Base-by-base conservation (phyloP, 495 filamentous ascomycete genomes). In the Penicillium parvum region DNA sequence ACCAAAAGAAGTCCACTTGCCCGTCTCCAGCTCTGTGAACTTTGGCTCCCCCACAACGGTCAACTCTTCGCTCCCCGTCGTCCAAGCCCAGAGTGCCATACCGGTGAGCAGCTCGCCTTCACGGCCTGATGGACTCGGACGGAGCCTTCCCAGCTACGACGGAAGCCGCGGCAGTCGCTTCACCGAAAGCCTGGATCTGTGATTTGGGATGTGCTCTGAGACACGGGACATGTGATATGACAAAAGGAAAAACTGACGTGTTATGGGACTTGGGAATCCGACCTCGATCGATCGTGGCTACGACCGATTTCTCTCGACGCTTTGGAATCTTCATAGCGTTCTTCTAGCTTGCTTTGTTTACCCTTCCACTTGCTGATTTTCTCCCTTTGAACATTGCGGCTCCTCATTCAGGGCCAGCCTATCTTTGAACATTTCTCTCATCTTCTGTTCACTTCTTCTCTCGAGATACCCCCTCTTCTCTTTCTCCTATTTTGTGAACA, bases 121-220 rank as follows among this genome's bases (percentile, higher is more conserved):
- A 40, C 61, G 53, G 38, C 60, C 65, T 17, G 74, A 77, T 37
- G 58, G 61, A 28, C 36, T 80, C n/a, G 76, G 76, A 22, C 68
- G 76, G 32, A 79, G 73, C 45, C 68, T 72, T 63, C 68, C 73
- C 4, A 74, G 72, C 36, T 63, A 65, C 21, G 76, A 79, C 52
- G 76, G 77, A 17, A 78, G 75, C 47, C 66, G 74, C 40, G 61
- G 73, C 21, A 79, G 76, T 47, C 71, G 72, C 30, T 81, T 81
- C 49, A 75, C 74, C 25, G 77, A 81, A 51, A 66, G 65, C 25
- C 27, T 63, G 9, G 59, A 62, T 39, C 27, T 52, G 42, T 53
- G 37, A 61, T 35, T 8, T 43, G 21, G 26, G 11, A 21, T 35
- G 16, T 15, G 16, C 28, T 33, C 16, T 19, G 22, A 34, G 52